Evolutionary conservation across 1,284 basidiomycete genomes (phyloP).

Genomic region (Acaromyces ingoldii): DNA sequence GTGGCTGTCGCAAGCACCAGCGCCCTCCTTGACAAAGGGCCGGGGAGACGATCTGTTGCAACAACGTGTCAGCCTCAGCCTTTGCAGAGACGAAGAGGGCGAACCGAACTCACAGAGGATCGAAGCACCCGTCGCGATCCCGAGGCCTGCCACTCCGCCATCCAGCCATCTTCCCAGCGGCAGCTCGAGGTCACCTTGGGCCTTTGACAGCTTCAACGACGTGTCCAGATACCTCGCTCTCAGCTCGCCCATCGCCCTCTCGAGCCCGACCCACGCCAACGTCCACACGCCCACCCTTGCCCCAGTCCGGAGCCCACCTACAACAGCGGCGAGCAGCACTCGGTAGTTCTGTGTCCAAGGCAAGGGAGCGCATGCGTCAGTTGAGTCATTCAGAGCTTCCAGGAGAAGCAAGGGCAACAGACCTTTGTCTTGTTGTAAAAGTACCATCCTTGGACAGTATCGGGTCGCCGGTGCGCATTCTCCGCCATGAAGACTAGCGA

Average conservation of each 20-base stretch:
- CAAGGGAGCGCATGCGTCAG: neutral
- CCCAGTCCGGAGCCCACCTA: conserved; percentile 32
- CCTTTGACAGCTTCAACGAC: neutral
- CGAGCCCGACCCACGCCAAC: conserved; percentile 33
- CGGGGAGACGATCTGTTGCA: conserved; percentile 1
- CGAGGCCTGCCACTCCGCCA: conserved; percentile 29
- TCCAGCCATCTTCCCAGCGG: conserved; percentile 41
- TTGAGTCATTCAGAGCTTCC: neutral
- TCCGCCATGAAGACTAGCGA: conserved; percentile 47
- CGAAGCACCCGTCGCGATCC: conserved; percentile 19
- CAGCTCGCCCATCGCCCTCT: conserved; percentile 13
- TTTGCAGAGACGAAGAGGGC: neutral
- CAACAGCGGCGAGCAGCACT: conserved; percentile 36
- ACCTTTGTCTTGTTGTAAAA: conserved; percentile 51
- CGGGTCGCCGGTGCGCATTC: conserved; percentile 46
- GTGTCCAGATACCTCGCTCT: conserved; percentile 3
- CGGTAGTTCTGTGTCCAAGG: conserved; percentile 31
- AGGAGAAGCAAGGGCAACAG: neutral
- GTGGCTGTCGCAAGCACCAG: neutral
- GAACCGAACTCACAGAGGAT: conserved; percentile 15
- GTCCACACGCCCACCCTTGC: conserved; percentile 32
- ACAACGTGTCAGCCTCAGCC: neutral
- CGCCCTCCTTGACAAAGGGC: neutral
- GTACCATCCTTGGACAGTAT: conserved; percentile 51
- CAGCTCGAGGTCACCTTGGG: too few relatives aligned